These are phyloP conservation scores for Ceratobasidium sp. DNA, from an alignment of 1,284 basidiomycete species.

Conservation along the genomic window DNA sequence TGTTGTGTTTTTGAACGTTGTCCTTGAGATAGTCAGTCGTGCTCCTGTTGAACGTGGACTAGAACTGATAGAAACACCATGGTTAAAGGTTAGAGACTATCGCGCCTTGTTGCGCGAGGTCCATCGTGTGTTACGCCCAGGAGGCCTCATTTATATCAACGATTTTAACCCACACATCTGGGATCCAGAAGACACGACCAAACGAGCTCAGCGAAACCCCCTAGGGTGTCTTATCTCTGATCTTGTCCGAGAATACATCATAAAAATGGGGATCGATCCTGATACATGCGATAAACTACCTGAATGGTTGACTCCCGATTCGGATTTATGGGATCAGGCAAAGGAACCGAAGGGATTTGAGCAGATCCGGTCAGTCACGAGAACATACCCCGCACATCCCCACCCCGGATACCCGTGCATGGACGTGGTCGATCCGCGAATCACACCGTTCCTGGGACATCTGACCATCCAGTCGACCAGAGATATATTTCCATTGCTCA, in stretches of 20 bases:
- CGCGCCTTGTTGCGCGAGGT: conserved; percentile 6
- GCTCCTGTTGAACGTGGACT: not conserved
- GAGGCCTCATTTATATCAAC: not conserved
- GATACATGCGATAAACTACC: conserved; percentile 20
- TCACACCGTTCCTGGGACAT: conserved; percentile 1
- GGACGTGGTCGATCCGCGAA: not conserved
- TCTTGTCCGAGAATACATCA: not conserved
- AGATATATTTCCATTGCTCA: not conserved
- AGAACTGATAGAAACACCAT: too few relatives aligned
- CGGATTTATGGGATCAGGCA: not conserved
- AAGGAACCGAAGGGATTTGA: not conserved
- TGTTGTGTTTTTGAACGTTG: conserved; percentile 2
- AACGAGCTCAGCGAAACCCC: conserved; percentile 1
- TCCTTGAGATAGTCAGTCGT: not conserved
- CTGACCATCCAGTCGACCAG: not conserved
- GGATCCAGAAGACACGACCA: not conserved
- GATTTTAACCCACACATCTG: not conserved
- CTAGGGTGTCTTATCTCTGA: conserved; percentile 1
- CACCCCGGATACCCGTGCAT: conserved; percentile 13
- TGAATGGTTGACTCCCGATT: not conserved
- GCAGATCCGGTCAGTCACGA: not conserved
- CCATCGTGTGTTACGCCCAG: conserved; percentile 32
- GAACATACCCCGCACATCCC: not conserved
- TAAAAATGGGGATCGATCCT: not conserved
- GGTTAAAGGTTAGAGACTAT: conserved; percentile 15